Evolutionary conservation across 2,329 filamentous ascomycete species (phyloP).

Genomic region (Diaporthe vexans): DNA sequence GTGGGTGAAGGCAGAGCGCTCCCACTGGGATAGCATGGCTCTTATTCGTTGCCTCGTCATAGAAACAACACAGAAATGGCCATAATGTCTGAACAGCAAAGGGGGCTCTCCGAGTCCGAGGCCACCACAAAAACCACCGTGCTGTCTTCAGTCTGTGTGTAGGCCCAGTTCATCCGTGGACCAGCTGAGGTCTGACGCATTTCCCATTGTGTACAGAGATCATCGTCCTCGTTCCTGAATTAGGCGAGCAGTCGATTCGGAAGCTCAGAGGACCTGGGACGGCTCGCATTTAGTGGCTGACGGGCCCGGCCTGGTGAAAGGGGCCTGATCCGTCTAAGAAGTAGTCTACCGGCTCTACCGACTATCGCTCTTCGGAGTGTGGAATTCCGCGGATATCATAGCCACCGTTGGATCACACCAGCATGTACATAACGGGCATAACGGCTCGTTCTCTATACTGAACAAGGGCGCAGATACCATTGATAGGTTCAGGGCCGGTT

Average conservation of each 20-base stretch:
- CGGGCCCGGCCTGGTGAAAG: constrained; percentile 3
- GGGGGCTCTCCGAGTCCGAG: not conserved
- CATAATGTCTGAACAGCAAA: not conserved
- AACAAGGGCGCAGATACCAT: not conserved
- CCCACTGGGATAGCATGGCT: not conserved
- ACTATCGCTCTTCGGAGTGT: not conserved
- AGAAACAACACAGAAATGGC: too few relatives aligned
- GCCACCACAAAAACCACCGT: not conserved
- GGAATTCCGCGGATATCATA: not conserved
- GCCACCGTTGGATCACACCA: not conserved
- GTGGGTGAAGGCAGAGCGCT: not conserved
- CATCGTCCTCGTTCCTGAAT: constrained; percentile 7
- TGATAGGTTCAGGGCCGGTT: too few relatives aligned
- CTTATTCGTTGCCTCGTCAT: not conserved
- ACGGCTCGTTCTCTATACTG: not conserved
- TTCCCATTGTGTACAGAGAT: constrained; percentile 5
- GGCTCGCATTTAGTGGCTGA: constrained; percentile 15
- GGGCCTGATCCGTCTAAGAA: not conserved
- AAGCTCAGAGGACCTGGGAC: not conserved
- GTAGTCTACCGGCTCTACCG: constrained; percentile 14
- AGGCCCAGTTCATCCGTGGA: constrained; percentile 11
- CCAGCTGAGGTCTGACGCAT: not conserved
- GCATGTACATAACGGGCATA: too few relatives aligned
- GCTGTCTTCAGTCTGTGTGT: constrained; percentile 9
- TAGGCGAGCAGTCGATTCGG: not conserved